Evolutionary conservation across 78 protist genomes (phyloP), one percentile per base, ranked within the genome.

Genomic region (Dictyostelium capitatum): DNA sequence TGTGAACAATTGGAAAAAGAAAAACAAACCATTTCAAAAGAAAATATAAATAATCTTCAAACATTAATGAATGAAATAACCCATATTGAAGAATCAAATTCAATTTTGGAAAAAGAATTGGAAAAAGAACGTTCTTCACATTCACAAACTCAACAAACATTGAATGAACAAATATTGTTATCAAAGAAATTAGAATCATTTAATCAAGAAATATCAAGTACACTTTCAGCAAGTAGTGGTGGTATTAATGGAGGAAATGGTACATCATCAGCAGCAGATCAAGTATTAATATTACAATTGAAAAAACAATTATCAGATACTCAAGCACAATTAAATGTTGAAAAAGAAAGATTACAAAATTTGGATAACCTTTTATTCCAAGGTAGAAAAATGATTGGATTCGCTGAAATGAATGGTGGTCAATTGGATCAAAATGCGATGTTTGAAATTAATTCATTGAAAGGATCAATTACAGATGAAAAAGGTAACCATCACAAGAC

Each of bases 61-160:
- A 78, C 93, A 1, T 46, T 87, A 3, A 87, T 87, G 93, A 87
- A 87, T 30, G 93, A 87, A 43, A 87, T 87, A 10, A 87, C 93
- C 14, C 67, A 74, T 50, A 87, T 87, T 41, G 93, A 87, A 37
- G 93, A 87, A 75, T 41, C 70, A 12, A 87, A 87, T 25, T 80
- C 82, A 10, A 56, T 41, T 10, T 19, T 87, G 0, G 93, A 74
- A 23, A 87, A 77, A 64, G 93, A 87, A 28, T 64, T 87, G 69
- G 93, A 87, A 28, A 87, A 87, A 56, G 93, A 87, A 41, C n/a
- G 79, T 25, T 65, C 59, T 14, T 17, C 11, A 3, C 81, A 77
- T n/a, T 14, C 25, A n/a, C 11, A 41, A 25, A 28, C 82, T 17
- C 64, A 64, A 20, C 14, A 32, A 3, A 23, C n/a, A 20, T 37